These are phyloP conservation scores for Grosmannia serpens DNA, from an alignment of 2,329 filamentous ascomycete genomes.

Conservation along the genomic window DNA sequence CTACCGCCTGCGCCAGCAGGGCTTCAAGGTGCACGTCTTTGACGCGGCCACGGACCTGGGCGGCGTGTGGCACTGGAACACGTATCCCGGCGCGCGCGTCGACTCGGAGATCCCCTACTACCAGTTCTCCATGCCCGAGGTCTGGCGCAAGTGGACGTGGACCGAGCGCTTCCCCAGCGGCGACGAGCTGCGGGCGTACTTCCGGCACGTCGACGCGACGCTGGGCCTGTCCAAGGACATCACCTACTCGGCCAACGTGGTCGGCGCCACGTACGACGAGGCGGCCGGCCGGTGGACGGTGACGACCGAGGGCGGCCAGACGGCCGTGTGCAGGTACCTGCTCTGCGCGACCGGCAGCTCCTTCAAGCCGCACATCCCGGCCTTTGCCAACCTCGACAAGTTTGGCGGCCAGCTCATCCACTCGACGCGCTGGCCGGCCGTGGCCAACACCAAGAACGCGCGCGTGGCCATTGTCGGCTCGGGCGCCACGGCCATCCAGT, in stretches of 20 bases:
- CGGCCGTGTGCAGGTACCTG: constrained; percentile 29
- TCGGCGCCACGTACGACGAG: constrained; percentile 27
- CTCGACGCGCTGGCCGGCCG: constrained; percentile 9
- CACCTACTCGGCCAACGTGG: constrained; percentile 30
- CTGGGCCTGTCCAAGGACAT: constrained; percentile 31
- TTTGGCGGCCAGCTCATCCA: constrained; percentile 10
- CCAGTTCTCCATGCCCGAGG: constrained; percentile 24
- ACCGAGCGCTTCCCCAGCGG: constrained; percentile 25
- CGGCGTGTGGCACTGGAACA: constrained; percentile 33
- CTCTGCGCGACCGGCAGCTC: constrained; percentile 34
- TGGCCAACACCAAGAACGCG: constrained; percentile 6
- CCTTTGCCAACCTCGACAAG: constrained; percentile 14
- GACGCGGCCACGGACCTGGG: constrained; percentile 26
- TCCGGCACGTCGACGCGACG: constrained; percentile 31
- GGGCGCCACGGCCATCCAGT: constrained; percentile 13
- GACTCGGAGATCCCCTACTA: constrained; percentile 24
- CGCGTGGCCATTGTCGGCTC: constrained; percentile 13
- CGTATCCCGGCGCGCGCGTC: constrained; percentile 30
- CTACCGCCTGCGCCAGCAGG: constrained; percentile 23
- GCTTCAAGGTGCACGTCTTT: constrained; percentile 24
- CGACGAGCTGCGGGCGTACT: constrained; percentile 32
- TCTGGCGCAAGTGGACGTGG: constrained; percentile 34
- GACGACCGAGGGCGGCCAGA: constrained; percentile 26
- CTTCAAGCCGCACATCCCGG: constrained; percentile 29
- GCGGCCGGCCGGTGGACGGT: constrained; percentile 29